Percentiles rank a stretch among this genome's conserved stretches.
Conservation (phyloP, 345 rosid genomes). For the Tarenaya hassleriana region DNA sequence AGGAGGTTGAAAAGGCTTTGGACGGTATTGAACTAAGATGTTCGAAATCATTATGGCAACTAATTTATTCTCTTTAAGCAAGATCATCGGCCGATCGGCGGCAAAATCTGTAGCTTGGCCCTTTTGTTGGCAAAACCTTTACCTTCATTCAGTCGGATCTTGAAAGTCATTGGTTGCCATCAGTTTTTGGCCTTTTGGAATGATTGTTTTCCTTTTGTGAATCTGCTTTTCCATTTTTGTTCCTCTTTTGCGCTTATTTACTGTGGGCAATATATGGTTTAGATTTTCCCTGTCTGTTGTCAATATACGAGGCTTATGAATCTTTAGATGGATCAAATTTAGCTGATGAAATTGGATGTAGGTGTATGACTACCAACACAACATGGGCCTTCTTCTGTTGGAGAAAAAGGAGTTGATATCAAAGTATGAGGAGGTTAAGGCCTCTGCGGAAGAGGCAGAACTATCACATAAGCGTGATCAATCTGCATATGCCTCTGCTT, state of each 20-base stretch:
- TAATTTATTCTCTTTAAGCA: too few relatives aligned
- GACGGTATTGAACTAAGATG: too few relatives aligned
- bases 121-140: too few relatives aligned
- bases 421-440: slow-evolving; percentile 56
- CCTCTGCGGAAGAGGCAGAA: slow-evolving; percentile 63
- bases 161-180: too few relatives aligned
- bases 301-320: background rate
- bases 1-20: too few relatives aligned
- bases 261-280: slow-evolving; percentile 1
- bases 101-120: too few relatives aligned
- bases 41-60: too few relatives aligned
- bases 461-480: slow-evolving; percentile 50
- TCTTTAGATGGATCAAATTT: slow-evolving; percentile 4
- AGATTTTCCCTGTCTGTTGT: slow-evolving; percentile 7
- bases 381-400: slow-evolving; percentile 84
- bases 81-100: too few relatives aligned
- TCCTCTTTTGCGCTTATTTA: slow-evolving; percentile 20
- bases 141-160: too few relatives aligned
- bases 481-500: slow-evolving; percentile 56
- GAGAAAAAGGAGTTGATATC: slow-evolving; percentile 61
- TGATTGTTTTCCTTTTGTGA: slow-evolving; percentile 18
- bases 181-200: too few relatives aligned
- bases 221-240: slow-evolving; percentile 21
- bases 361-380: slow-evolving; percentile 90
- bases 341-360: slow-evolving; percentile 22